Percentiles rank a stretch among this genome's conserved stretches.
Conservation (phyloP, 768 basidiomycete genomes). For the Russula vinacea region DNA sequence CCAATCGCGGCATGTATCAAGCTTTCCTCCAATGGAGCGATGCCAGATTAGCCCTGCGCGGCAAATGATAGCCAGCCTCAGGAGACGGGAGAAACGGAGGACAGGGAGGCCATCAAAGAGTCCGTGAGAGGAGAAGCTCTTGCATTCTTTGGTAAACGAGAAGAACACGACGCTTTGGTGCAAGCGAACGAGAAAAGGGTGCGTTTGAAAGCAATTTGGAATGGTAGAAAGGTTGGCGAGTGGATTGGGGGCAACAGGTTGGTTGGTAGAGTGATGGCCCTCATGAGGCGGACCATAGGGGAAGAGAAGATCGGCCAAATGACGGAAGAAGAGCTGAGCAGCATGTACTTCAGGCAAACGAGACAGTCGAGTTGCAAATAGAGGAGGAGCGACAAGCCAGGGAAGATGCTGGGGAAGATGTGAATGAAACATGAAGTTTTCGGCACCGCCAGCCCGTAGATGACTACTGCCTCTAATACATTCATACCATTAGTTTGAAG, state of each 20-base stretch:
- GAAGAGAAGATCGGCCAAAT: slow-evolving; percentile 41
- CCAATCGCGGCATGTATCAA: slow-evolving; percentile 54
- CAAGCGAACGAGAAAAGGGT: slow-evolving; percentile 33
- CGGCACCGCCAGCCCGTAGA: background rate
- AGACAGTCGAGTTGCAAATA: background rate
- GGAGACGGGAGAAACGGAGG: background rate
- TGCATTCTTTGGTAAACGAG: slow-evolving; percentile 49
- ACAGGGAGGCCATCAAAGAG: background rate
- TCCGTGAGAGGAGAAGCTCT: slow-evolving; percentile 46
- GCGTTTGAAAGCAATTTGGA: slow-evolving; percentile 47
- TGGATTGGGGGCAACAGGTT: slow-evolving; percentile 49
- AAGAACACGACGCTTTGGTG: slow-evolving; percentile 44
- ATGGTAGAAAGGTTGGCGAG: slow-evolving; percentile 49
- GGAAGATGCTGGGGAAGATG: background rate
- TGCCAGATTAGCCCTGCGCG: background rate
- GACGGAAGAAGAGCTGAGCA: too few species aligned
- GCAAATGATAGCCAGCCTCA: background rate
- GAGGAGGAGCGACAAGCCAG: background rate
- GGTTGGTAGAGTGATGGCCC: slow-evolving; percentile 52
- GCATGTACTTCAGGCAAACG: background rate
- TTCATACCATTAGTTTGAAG: background rate
- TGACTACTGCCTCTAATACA: background rate
- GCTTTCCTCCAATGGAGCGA: slow-evolving; percentile 48
- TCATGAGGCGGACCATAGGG: slow-evolving; percentile 46
- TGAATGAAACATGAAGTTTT: background rate